Percentiles rank a stretch among this genome's conserved stretches.
Evolutionary conservation across 192 early-diverging fungal genomes (phyloP).

Genomic region (Coemansia sp.): DNA sequence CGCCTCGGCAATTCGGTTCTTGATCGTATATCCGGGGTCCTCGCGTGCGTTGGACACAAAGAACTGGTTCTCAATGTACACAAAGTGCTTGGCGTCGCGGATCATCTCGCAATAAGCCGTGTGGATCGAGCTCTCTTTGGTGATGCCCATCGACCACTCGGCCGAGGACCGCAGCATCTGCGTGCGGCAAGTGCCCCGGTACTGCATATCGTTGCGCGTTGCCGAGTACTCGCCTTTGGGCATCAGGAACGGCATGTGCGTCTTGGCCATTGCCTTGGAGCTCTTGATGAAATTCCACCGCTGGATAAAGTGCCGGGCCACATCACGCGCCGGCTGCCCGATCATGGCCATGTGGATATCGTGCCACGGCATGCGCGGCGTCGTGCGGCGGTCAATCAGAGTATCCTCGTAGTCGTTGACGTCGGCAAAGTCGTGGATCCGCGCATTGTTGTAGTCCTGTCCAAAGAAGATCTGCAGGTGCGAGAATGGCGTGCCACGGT

Average conservation of each 20-base stretch:
- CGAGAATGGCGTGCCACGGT: constrained; percentile 36
- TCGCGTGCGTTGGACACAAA: constrained; percentile 59
- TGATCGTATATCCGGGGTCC: constrained; percentile 54
- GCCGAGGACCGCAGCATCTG: constrained; percentile 65
- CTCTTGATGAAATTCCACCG: constrained; percentile 86
- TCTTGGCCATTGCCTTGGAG: constrained; percentile 55
- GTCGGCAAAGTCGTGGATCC: constrained; percentile 69
- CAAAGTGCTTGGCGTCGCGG: constrained; percentile 64
- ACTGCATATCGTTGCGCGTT: constrained; percentile 52
- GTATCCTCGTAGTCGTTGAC: constrained; percentile 50
- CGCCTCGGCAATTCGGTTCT: constrained; percentile 77
- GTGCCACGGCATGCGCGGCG: constrained; percentile 84
- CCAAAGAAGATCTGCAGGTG: constrained; percentile 56
- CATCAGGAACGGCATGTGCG: constrained; percentile 58
- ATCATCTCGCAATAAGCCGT: constrained; percentile 74
- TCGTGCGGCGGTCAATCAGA: constrained; percentile 48
- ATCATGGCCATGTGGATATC: constrained; percentile 74
- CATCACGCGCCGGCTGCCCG: constrained; percentile 71
- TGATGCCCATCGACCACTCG: constrained; percentile 61
- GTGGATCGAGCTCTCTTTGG: constrained; percentile 68
- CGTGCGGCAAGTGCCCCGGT: constrained; percentile 56
- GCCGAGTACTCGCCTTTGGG: constrained; percentile 62
- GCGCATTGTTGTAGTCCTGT: constrained; percentile 82
- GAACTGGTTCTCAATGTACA: constrained; percentile 92
- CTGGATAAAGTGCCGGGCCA: constrained; percentile 78